A percentile compares a stretch with the other conserved stretches of the same genome.
These are phyloP conservation scores for Geranium rotundifolium DNA, from an alignment of 345 rosid genomes.

Conservation along the genomic window DNA sequence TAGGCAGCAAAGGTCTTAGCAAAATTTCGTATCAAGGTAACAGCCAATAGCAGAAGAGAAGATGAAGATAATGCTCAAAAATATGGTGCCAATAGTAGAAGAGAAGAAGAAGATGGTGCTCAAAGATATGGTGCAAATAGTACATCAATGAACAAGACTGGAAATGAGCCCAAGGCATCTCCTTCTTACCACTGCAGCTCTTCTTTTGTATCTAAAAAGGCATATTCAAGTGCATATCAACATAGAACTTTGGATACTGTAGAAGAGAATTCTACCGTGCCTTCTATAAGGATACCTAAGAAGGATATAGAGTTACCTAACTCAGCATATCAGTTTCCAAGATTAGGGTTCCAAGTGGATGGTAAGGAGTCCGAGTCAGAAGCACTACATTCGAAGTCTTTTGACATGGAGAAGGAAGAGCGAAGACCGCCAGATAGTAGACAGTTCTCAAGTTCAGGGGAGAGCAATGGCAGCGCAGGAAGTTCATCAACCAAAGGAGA, in stretches of 20 bases:
- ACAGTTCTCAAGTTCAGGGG: constrained; percentile 22
- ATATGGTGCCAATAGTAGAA: constrained; percentile 13
- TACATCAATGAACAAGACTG: constrained; percentile 12
- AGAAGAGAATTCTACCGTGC: constrained; percentile 20
- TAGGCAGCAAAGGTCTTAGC: constrained; percentile 62
- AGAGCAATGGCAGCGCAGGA: constrained; percentile 26
- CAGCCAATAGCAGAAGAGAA: constrained; percentile 17
- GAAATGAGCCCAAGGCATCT: constrained; percentile 8
- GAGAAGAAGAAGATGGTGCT: constrained; percentile 16
- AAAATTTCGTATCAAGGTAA: constrained; percentile 43
- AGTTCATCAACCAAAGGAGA: constrained; percentile 39
- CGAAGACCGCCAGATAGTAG: constrained; percentile 20
- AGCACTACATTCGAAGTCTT: constrained; percentile 14
- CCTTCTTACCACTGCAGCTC: constrained; percentile 1
- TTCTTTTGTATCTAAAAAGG: constrained; percentile 9
- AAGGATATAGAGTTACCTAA: constrained; percentile 15
- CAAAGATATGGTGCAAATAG: constrained; percentile 12
- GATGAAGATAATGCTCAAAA: constrained; percentile 13
- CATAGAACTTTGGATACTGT: constrained; percentile 12
- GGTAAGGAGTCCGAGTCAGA: constrained; percentile 27
- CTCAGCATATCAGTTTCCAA: constrained; percentile 16
- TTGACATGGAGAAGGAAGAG: constrained; percentile 29
- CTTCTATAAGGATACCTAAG: constrained; percentile 19
- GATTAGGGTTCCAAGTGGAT: constrained; percentile 17
- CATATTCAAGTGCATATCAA: constrained; percentile 12